Evolutionary conservation across 2,329 filamentous ascomycete genomes (phyloP), one percentile per base, ranked within the genome.

Genomic region (Corniculantispora saksenae): DNA sequence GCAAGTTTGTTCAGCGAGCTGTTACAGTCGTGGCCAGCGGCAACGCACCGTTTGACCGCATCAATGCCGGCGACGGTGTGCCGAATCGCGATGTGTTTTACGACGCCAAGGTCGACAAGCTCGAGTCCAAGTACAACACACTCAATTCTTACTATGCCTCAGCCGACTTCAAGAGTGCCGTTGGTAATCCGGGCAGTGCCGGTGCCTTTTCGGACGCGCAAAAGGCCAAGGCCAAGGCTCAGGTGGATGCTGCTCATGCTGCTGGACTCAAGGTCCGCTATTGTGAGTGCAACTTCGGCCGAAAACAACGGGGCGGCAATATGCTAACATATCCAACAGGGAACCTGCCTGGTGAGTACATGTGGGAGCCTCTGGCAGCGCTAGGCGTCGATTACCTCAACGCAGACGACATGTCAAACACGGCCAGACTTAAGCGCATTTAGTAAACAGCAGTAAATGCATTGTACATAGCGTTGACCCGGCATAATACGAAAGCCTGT

Each of bases 11-110:
- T 45, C 72, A 77, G 25, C 80, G 89, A 1, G 86, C 87, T 1
- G 76, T 93, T 43, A 92, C 89, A 0, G 84, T 92, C 2, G 88
- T 93, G 2, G 88, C 84, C 1, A 91, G 89, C 1, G 90, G 91
- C 15, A 85, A 85, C 8, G 61, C 65, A 1, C 60, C 60, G 6
- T 68, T 65, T 58, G 66, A 66, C 35, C 58, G 65, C 47, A 66
- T 68, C 50, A 61, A 58, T 35, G 32, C 61, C 8, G 66, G 65
- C 9, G 62, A 66, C 21, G 65, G 66, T 8, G 67, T 66, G 15
- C 67, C 64, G 12, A 60, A 63, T 15, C 51, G 65, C 12, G 65
- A 66, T 21, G 43, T 66, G 1, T 66, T 66, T 19, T 66, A 64
- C 12, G 65, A 66, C n/a, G 65, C 65, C 61, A 66, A 64, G 32